Percentiles rank a stretch among this genome's conserved stretches.
Evolutionary conservation across 2,329 filamentous ascomycete species (phyloP).

Genomic region (Xylaria sp.): DNA sequence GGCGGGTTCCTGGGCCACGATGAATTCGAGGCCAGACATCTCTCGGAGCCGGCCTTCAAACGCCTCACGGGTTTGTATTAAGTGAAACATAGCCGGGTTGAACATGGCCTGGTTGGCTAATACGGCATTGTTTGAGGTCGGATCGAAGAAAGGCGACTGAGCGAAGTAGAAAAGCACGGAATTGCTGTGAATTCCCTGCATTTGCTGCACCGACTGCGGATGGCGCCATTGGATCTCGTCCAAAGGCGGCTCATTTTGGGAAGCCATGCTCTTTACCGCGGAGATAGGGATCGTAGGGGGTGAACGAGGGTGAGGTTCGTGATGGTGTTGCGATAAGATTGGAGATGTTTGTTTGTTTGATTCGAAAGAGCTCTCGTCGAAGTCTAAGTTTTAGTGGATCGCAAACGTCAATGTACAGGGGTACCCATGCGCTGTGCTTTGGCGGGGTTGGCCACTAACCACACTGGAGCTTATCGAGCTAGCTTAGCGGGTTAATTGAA

Average conservation of each 20-base stretch:
- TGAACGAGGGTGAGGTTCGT: background rate
- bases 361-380: background rate
- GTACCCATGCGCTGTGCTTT: slow-evolving; percentile 28
- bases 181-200: slow-evolving; percentile 72
- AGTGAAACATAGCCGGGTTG: slow-evolving; percentile 67
- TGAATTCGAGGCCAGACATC: slow-evolving; percentile 75
- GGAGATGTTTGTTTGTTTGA: background rate
- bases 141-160: slow-evolving; percentile 74
- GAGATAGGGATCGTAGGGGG: background rate
- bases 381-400: slow-evolving; percentile 26
- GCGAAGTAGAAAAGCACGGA: slow-evolving; percentile 75
- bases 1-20: slow-evolving; percentile 72
- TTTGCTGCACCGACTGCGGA: slow-evolving; percentile 59
- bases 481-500: too few species aligned
- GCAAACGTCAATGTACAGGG: slow-evolving; percentile 33
- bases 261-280: slow-evolving; percentile 37
- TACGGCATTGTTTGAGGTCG: slow-evolving; percentile 74
- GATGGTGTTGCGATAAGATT: slow-evolving; percentile 9
- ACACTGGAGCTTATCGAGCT: background rate
- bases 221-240: slow-evolving; percentile 76
- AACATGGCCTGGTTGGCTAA: slow-evolving; percentile 70
- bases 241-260: slow-evolving; percentile 55
- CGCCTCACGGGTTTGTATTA: slow-evolving; percentile 69
- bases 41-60: slow-evolving; percentile 71
- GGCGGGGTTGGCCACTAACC: slow-evolving; percentile 14